Evolutionary conservation across 1,284 basidiomycete genomes (phyloP), one percentile per base, ranked within the genome.

Genomic region (Blastosporella zonata): DNA sequence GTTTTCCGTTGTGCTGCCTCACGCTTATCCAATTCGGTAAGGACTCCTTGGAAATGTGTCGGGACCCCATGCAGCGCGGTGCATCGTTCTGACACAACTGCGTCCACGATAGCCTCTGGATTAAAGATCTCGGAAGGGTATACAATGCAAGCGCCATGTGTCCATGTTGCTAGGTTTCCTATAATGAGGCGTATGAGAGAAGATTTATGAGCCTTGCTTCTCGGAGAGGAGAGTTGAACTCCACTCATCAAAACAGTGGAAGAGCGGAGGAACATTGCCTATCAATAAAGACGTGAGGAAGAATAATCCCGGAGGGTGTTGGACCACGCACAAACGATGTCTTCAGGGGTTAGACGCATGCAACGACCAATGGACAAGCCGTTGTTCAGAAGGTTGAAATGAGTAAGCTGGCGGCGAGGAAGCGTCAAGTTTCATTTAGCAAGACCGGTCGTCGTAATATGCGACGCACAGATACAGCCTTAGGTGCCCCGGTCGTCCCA

Each of bases 51-150:
- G 65, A 92, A 92, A 62, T 92, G 90, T 0, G 90, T 90, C 0
- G 90, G 90, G 1, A 93, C 90, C 6, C 90, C 90, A 58, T 93
- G 88, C 43, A 93, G 67, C 0, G 85, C 87, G 0, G 89, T 91
- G 50, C 87, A 90, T 47, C 69, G 69, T 57, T 91, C 87, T 27
- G 75, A 69, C 6, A 74, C 64, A 12, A 91, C 67, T 0, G 89
- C 78, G 48, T 89, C 78, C 34, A 90, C 79, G 48, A 87, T 81
- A 8, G 80, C 70, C 31, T 67, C 65, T 0, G 90, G 81, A 57
- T 87, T 68, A 60, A 78, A 92, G 0, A 74, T 69, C 40, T 81
- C 77, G 0, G 87, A 82, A 0, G 89, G 77, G 59, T 92, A 93
- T 5, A 93, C 84, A 37, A 92, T 74, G 49, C 78, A 82, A 8